These are phyloP conservation scores for Irpex lacteus DNA, from an alignment of 1,284 basidiomycete species.

Conservation along the genomic window DNA sequence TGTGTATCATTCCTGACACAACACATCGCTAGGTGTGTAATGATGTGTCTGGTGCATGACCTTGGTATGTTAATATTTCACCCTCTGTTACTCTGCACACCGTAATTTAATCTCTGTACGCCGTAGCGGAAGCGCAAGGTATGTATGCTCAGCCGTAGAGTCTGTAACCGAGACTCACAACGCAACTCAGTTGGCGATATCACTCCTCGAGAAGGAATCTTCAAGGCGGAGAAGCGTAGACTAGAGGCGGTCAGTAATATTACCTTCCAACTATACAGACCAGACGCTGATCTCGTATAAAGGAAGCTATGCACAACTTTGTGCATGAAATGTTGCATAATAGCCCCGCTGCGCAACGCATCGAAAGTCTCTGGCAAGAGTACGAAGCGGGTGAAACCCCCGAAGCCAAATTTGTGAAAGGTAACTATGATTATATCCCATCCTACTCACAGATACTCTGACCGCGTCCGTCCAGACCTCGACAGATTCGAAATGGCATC, in stretches of 20 bases:
- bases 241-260: constrained; percentile 60
- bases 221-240: constrained; percentile 76
- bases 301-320: constrained; percentile 92
- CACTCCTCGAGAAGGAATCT: constrained; percentile 84
- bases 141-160: constrained; percentile 4
- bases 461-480: constrained; percentile 53
- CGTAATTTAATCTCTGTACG: not conserved
- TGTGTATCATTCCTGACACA: not conserved
- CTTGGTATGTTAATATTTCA: constrained; percentile 48
- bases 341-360: constrained; percentile 74
- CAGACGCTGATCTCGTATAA: constrained; percentile 2
- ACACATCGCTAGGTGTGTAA: constrained; percentile 65
- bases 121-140: constrained; percentile 76
- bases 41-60: constrained; percentile 92
- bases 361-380: constrained; percentile 86
- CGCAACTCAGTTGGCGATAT: constrained; percentile 79
- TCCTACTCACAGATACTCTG: no score
- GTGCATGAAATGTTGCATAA: constrained; percentile 87
- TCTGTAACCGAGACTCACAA: not conserved
- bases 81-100: not conserved
- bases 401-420: constrained; percentile 93
- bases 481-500: constrained; percentile 93
- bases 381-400: constrained; percentile 83
- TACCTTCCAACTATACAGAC: not conserved
- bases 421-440: constrained; percentile 42